A percentile compares a stretch with the other conserved stretches of the same genome.
These are phyloP conservation scores for Emergomyces orientalis DNA, from an alignment of 2,329 filamentous ascomycete species.

Conservation along the genomic window DNA sequence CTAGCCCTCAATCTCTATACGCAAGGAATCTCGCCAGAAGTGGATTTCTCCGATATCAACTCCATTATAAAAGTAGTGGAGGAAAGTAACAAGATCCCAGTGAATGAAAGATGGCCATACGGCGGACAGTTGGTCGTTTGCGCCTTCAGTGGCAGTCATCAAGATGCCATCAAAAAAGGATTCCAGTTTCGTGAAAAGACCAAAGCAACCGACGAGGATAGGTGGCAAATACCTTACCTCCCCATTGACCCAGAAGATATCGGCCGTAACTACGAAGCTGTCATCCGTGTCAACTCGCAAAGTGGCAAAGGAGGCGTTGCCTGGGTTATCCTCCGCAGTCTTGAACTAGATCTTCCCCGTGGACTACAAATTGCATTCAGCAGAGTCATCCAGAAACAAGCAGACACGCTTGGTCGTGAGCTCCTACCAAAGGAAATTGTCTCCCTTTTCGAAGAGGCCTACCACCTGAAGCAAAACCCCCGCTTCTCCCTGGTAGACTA, in stretches of 20 bases:
- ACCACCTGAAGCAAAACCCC: conserved; percentile 74
- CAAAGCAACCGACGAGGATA: conserved; percentile 52
- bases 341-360: conserved; percentile 85
- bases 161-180: conserved; percentile 93
- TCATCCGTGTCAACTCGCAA: conserved; percentile 96
- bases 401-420: conserved; percentile 74
- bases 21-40: conserved; percentile 71
- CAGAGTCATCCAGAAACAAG: conserved; percentile 70
- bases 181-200: conserved; percentile 56
- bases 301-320: conserved; percentile 89
- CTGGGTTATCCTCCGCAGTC: conserved; percentile 82
- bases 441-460: conserved; percentile 76
- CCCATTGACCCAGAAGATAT: conserved; percentile 90
- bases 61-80: conserved; percentile 82
- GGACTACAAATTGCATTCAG: conserved; percentile 88
- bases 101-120: conserved; percentile 83
- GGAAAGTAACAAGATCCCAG: conserved; percentile 86
- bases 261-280: conserved; percentile 91
- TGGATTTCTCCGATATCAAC: conserved; percentile 88
- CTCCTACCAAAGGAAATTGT: conserved; percentile 76
- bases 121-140: conserved; percentile 85
- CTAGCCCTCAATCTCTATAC: conserved; percentile 91
- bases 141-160: conserved; percentile 84
- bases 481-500: conserved; percentile 86
- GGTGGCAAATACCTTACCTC: conserved; percentile 83